phyloP scores from a whole-genome alignment of 139 green algal species.

The Penium margaritaceum region DNA sequence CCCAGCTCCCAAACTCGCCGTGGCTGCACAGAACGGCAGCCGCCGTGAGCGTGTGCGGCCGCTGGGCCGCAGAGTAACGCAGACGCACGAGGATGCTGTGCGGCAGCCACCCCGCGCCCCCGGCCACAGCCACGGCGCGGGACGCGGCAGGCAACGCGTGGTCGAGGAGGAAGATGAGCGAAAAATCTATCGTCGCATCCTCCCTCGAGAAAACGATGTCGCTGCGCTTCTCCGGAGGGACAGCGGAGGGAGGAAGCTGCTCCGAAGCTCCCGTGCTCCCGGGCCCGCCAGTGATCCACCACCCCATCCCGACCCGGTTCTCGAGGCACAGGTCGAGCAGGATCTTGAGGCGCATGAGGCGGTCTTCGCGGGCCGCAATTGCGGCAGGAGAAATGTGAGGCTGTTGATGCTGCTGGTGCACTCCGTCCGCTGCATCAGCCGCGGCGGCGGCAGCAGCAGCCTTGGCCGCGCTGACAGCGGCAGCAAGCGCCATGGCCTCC shows the following conservation, averaged over 20 bases:
- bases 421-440: background rate
- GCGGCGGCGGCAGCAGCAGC: background rate
- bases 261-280: background rate
- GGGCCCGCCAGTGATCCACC: background rate
- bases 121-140: background rate
- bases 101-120: conserved; percentile 23
- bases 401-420: conserved; percentile 1
- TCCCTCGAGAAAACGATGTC: conserved; percentile 14
- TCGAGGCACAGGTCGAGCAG: conserved; percentile 27
- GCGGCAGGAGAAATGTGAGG: background rate
- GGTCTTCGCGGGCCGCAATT: too few relatives aligned
- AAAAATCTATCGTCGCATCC: conserved; percentile 1
- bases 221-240: background rate
- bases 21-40: too few relatives aligned
- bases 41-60: too few relatives aligned
- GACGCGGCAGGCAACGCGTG: background rate
- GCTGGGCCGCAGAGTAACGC: too few relatives aligned
- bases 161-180: conserved; percentile 14
- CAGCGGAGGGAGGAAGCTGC: background rate
- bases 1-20: too few relatives aligned
- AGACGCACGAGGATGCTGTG: conserved; percentile 13
- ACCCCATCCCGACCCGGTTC: background rate
- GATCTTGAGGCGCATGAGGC: too few relatives aligned
- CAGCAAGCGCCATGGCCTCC: too few relatives aligned
- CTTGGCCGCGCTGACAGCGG: too few relatives aligned